Conservation (phyloP, 129 eudicot genomes). For the Artemisia argyi region DNA sequence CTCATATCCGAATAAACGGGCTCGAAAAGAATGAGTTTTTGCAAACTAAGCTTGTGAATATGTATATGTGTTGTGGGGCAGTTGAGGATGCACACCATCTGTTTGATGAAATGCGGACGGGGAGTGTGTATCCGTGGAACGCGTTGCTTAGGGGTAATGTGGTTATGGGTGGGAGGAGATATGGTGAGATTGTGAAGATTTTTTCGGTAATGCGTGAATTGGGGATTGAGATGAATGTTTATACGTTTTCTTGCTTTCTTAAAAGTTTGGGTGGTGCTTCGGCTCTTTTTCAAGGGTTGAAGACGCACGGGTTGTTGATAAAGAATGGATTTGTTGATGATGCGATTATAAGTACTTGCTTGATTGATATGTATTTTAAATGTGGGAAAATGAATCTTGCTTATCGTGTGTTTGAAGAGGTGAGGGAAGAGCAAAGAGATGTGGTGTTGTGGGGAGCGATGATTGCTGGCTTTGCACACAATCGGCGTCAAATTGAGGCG, state of each 20-base stretch:
- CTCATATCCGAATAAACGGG: slow-evolving; percentile 66
- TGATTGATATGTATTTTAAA: slow-evolving; percentile 92
- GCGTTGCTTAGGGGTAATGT: slow-evolving; percentile 89
- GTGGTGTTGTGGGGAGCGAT: slow-evolving; percentile 87
- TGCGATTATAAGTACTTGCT: slow-evolving; percentile 55
- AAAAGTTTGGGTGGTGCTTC: slow-evolving; percentile 80
- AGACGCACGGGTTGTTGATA: slow-evolving; percentile 68
- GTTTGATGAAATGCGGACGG: slow-evolving; percentile 56
- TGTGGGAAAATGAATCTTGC: slow-evolving; percentile 78
- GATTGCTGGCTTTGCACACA: slow-evolving; percentile 85
- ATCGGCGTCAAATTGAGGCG: slow-evolving; percentile 60
- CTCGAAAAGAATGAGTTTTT: slow-evolving; percentile 66
- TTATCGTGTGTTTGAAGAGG: slow-evolving; percentile 57
- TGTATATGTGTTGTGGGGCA: slow-evolving; percentile 70
- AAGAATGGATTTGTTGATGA: slow-evolving; percentile 68
- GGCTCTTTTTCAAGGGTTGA: slow-evolving; percentile 71
- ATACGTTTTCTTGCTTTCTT: slow-evolving; percentile 79
- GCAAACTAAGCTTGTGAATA: slow-evolving; percentile 57
- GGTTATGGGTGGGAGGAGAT: slow-evolving; percentile 55
- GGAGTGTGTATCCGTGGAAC: slow-evolving; percentile 80
- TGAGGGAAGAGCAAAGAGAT: slow-evolving; percentile 53
- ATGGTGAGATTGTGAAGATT: slow-evolving; percentile 41
- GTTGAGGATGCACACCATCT: slow-evolving; percentile 59
- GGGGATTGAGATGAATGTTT: slow-evolving; percentile 80
- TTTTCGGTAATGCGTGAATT: slow-evolving; percentile 60